Percentiles rank a stretch among this genome's conserved stretches.
Evolutionary conservation across 495 filamentous ascomycete genomes (phyloP).

Genomic region (Penicillium bialowiezense): DNA sequence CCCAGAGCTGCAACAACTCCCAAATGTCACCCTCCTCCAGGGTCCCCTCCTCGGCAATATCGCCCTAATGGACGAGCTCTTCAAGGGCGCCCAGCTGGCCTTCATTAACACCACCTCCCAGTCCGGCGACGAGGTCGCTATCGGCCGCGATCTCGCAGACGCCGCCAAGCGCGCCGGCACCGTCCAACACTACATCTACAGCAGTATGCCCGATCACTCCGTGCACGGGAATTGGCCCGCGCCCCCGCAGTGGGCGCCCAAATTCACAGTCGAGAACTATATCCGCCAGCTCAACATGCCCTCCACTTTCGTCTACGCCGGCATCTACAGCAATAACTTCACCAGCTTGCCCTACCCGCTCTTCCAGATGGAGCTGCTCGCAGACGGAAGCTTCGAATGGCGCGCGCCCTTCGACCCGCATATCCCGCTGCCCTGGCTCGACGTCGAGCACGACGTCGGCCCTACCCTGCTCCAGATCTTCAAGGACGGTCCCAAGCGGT

Average conservation of each 20-base stretch:
- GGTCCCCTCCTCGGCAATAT: slow-evolving; percentile 74
- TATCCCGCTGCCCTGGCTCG: slow-evolving; percentile 88
- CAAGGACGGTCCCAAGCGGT: slow-evolving; percentile 85
- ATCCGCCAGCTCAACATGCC: slow-evolving; percentile 78
- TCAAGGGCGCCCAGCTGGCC: slow-evolving; percentile 77
- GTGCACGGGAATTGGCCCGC: slow-evolving; percentile 73
- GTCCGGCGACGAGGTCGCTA: slow-evolving; percentile 88
- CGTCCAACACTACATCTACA: slow-evolving; percentile 90
- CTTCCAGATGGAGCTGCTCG: slow-evolving; percentile 85
- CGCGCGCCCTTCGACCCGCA: slow-evolving; percentile 90
- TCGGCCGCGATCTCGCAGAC: slow-evolving; percentile 82
- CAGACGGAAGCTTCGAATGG: slow-evolving; percentile 87
- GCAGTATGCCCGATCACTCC: slow-evolving; percentile 93
- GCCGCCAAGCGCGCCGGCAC: slow-evolving; percentile 77
- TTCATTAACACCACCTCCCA: slow-evolving; percentile 97
- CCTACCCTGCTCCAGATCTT: slow-evolving; percentile 93
- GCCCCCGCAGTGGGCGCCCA: slow-evolving; percentile 86
- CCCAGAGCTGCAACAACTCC: slow-evolving; percentile 72
- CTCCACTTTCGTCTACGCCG: slow-evolving; percentile 90
- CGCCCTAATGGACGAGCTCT: slow-evolving; percentile 70
- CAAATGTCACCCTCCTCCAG: slow-evolving; percentile 79
- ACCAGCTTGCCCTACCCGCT: slow-evolving; percentile 89
- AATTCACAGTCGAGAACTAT: slow-evolving; percentile 89
- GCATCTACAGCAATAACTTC: slow-evolving; percentile 99
- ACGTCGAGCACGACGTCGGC: slow-evolving; percentile 95